phyloP scores from a whole-genome alignment of 768 basidiomycete genomes.

The Punctularia strigosozonata region DNA sequence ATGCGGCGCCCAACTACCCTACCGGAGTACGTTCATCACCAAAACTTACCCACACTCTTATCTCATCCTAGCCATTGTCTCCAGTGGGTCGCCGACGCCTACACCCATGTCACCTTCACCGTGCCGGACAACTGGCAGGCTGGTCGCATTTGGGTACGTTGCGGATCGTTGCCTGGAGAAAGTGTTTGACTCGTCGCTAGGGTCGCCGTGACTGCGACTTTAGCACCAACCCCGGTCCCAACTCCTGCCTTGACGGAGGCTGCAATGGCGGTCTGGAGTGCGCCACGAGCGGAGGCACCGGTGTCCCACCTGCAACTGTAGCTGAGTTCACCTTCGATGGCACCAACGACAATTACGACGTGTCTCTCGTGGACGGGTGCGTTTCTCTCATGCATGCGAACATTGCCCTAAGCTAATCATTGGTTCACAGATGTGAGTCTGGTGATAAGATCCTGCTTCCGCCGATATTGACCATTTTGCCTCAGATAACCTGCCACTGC shows the following conservation, averaged over 20 bases:
- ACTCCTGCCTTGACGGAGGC: slow-evolving; percentile 51
- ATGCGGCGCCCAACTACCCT: slow-evolving; percentile 13
- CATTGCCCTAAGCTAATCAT: too few species aligned
- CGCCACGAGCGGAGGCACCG: slow-evolving; percentile 36
- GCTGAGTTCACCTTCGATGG: slow-evolving; percentile 20
- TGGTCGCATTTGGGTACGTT: slow-evolving; percentile 27
- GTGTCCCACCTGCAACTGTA: slow-evolving; percentile 20
- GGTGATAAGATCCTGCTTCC: too few species aligned
- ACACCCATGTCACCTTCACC: slow-evolving; percentile 16
- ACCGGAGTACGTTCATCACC: slow-evolving; percentile 20
- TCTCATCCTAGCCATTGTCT: background rate
- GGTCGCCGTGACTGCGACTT: slow-evolving; percentile 55
- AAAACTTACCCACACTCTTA: background rate
- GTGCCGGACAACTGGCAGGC: slow-evolving; percentile 28
- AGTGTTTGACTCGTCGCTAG: slow-evolving; percentile 10
- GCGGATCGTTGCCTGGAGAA: too few species aligned
- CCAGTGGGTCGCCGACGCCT: slow-evolving; percentile 19
- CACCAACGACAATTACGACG: too few species aligned
- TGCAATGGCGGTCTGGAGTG: slow-evolving; percentile 62
- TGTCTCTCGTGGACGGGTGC: too few species aligned
- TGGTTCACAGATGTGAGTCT: too few species aligned
- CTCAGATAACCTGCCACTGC: slow-evolving; percentile 50
- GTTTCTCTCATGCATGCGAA: too few species aligned
- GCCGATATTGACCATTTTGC: too few species aligned
- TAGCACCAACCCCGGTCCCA: slow-evolving; percentile 33